Percentiles rank a stretch among this genome's conserved stretches.
These are phyloP conservation scores for Mucor indicus DNA, from an alignment of 371 early-diverging fungal species.

Conservation along the genomic window DNA sequence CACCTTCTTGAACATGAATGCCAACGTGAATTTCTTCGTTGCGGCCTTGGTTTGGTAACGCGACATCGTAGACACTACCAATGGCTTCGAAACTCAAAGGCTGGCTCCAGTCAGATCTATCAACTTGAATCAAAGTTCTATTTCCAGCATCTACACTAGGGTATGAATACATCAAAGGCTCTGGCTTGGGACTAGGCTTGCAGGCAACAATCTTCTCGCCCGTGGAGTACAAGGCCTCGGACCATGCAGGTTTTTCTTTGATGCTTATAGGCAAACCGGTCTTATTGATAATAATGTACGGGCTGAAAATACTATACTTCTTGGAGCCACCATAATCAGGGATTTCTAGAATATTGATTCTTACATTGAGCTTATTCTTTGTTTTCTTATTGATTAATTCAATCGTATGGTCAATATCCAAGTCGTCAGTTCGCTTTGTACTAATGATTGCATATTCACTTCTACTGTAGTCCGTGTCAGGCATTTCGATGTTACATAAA, in stretches of 20 bases:
- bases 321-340: conserved; percentile 68
- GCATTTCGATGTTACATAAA: conserved; percentile 71
- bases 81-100: conserved; percentile 95
- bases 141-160: conserved; percentile 79
- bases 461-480: conserved; percentile 63
- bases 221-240: conserved; percentile 67
- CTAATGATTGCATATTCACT: conserved; percentile 89
- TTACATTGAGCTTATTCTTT: conserved; percentile 66
- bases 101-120: conserved; percentile 87
- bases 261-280: conserved; percentile 81
- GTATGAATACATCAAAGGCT: conserved; percentile 95
- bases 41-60: conserved; percentile 54
- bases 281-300: conserved; percentile 89
- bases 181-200: conserved; percentile 37
- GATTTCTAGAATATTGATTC: conserved; percentile 52
- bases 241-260: conserved; percentile 77
- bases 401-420: conserved; percentile 67
- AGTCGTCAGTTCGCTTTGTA: conserved; percentile 68
- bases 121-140: conserved; percentile 75
- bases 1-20: conserved; percentile 77
- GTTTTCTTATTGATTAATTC: conserved; percentile 67
- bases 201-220: conserved; percentile 53
- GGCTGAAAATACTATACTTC: conserved; percentile 65
- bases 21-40: conserved; percentile 79
- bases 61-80: conserved; percentile 80